Base-by-base conservation (phyloP, 306 rosid genomes). In the Pueraria montana region DNA sequence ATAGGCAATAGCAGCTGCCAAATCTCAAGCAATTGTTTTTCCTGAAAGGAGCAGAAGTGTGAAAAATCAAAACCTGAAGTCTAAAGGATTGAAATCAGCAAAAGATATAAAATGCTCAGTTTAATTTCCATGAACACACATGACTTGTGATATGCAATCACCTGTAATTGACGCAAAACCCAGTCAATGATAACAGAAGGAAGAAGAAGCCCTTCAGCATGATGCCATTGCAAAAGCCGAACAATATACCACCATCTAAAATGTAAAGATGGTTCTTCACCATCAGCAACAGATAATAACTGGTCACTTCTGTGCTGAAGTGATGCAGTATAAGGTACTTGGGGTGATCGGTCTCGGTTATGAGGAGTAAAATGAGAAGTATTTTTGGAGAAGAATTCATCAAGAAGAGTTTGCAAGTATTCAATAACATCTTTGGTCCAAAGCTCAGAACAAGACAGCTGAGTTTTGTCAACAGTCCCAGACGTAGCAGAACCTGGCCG, bases 211-310 rank as follows among this genome's bases (percentile, higher is more conserved):
- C 98, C 97, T 81, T 95, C 97, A 14, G 97, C 95, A 84, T 90
- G 94, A 85, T 91, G 97, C 98, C 97, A 95, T 53, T 87, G 97
- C 89, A 95, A 74, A 36, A 95, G 97, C 68, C 94, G 92, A 55
- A 93, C 94, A 87, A 95, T 85, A 82, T 93, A 91, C 97, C 97
- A 90, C 98, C 98, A 95, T 85, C 86, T 95, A 81, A 90, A 93
- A 86, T 95, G 95, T 72, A 89, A 82, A 66, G 97, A 91, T 65
- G 97, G 94, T 76, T 89, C 97, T 74, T 90, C 97, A 71, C 91
- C 88, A 78, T 90, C 92, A 85, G 87, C 82, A 49, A 86, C 86
- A 61, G 89, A 79, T 55, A 82, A 83, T 66, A 84, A 80, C 8
- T 76, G 83, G 83, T 91, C 92, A 74, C 68, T 80, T 82, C 88